Evolutionary conservation across 768 basidiomycete genomes (phyloP), one percentile per base, ranked within the genome.

Genomic region (Leccinum obscurum): DNA sequence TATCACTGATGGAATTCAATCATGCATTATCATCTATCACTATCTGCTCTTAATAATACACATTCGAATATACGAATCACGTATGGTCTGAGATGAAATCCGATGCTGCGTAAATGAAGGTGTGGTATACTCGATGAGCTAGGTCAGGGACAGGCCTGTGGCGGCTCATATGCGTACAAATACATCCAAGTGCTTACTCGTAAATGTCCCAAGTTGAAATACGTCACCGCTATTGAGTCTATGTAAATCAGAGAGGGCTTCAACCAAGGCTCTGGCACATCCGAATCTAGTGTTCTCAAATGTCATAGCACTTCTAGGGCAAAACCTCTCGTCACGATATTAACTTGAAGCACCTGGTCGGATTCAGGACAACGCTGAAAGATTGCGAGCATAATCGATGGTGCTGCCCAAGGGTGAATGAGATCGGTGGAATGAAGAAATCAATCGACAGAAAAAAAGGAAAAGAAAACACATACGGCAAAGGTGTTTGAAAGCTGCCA

Each of bases 11-110:
- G 62, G 56, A 59, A 63, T 54, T 28, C 67, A 58, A 58, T 59
- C 67, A 71, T 68, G 71, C 71, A 71, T 70, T 59, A 61, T 64
- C 64, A 68, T 63, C 56, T 72, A 72, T 61, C 62, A 62, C 59
- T 69, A 70, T 64, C 52, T 62, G 63, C 61, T 54, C 59, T 48
- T 72, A 72, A 72, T 70, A 51, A 63, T 56, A 58, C 62, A 71
- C 62, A 62, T 60, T 61, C 46, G 10, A 59, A 58, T 28, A 52
- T 54, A 52, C 32, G 56, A 59, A 41, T 30, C n/a, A 46, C 22
- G 20, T 22, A 24, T 48, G 20, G 39, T 15, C 30, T 58, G 53
- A 57, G 30, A 49, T 20, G 22, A 50, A 7, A 52, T 52, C 10
- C n/a, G 49, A 28, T 50, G 15, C 26, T 30, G 13, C 8, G 15